Evolutionary conservation across 2,329 filamentous ascomycete species (phyloP).

Genomic region (Calycina herbarum): DNA sequence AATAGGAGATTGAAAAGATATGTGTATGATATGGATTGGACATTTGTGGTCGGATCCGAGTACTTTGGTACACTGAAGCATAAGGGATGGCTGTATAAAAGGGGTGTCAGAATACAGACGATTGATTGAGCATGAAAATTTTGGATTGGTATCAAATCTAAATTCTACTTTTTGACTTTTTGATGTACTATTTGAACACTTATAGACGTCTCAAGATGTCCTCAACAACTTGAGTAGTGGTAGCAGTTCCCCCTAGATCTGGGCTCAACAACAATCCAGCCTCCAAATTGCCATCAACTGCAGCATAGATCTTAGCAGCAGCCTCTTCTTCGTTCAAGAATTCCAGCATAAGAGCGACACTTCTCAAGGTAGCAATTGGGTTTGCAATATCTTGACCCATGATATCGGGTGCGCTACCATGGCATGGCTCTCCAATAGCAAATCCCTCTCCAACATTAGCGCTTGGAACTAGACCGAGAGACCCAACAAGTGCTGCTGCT

Average conservation of each 20-base stretch:
- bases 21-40: conserved; percentile 26
- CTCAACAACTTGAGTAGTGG: conserved; percentile 80
- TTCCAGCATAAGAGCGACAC: conserved; percentile 92
- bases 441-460: conserved; percentile 95
- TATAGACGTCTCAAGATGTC: conserved; percentile 85
- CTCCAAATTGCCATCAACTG: conserved; percentile 86
- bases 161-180: conserved; percentile 1
- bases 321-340: conserved; percentile 87
- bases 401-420: conserved; percentile 94
- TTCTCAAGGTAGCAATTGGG: conserved; percentile 91
- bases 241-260: conserved; percentile 85
- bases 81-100: conserved; percentile 11
- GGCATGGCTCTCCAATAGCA: conserved; percentile 96
- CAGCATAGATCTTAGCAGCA: conserved; percentile 85
- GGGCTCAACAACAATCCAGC: conserved; percentile 82
- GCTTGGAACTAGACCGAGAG: conserved; percentile 85
- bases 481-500: conserved; percentile 89
- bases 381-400: conserved; percentile 91
- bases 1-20: neutral
- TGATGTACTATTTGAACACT: conserved; percentile 19
- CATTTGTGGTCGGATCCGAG: conserved; percentile 23
- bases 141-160: conserved; percentile 4
- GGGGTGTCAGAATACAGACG: neutral
- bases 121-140: neutral
- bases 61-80: conserved; percentile 2